Percentiles rank a stretch among this genome's conserved stretches.
Evolutionary conservation across 208 protist species (phyloP).

Genomic region (Trypanosoma scelopori): DNA sequence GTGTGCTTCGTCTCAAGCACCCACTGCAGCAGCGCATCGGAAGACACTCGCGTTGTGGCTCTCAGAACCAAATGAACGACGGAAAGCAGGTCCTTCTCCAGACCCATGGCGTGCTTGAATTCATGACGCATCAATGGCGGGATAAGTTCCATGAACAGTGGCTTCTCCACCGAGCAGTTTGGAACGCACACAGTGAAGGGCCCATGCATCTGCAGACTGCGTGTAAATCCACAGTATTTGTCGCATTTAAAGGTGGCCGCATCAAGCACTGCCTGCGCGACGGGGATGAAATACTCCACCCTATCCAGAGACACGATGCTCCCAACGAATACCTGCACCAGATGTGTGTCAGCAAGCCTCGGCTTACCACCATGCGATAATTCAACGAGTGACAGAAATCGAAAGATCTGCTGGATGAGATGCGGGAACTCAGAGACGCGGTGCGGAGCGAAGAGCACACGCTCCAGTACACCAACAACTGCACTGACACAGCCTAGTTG

Average conservation of each 20-base stretch:
- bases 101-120: conserved; percentile 29
- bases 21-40: conserved; percentile 49
- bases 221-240: conserved; percentile 15
- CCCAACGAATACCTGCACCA: conserved; percentile 43
- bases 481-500: conserved; percentile 57
- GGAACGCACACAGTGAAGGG: conserved; percentile 39
- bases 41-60: conserved; percentile 63
- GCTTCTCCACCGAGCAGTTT: conserved; percentile 68
- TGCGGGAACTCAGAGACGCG: conserved; percentile 38
- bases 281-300: conserved; percentile 59
- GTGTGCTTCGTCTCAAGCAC: conserved; percentile 49
- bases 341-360: conserved; percentile 49
- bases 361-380: conserved; percentile 48
- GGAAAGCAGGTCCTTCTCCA: conserved; percentile 52
- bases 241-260: conserved; percentile 57
- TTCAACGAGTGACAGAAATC: conserved; percentile 72
- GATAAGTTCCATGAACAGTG: conserved; percentile 75
- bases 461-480: conserved; percentile 47
- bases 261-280: conserved; percentile 68
- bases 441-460: conserved; percentile 34
- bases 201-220: conserved; percentile 33
- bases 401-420: conserved; percentile 66
- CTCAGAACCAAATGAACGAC: conserved; percentile 49
- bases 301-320: conserved; percentile 41
- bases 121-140: conserved; percentile 50